Evolutionary conservation across 2,329 filamentous ascomycete genomes (phyloP).

Genomic region (Celoporthe dispersa): DNA sequence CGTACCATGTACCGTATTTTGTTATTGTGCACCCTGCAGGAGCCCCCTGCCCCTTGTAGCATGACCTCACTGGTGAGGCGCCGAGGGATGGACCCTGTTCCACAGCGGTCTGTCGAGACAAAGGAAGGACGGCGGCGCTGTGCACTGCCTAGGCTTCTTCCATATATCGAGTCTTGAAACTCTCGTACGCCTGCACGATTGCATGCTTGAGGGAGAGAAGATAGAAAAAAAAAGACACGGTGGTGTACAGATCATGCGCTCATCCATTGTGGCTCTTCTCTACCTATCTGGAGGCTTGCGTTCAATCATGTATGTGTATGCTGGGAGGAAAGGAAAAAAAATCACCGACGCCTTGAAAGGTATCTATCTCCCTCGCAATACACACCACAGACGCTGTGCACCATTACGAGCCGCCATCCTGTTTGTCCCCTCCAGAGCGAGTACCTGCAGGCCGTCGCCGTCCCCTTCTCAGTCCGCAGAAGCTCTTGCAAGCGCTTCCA

Average conservation of each 20-base stretch:
- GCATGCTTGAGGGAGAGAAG: too few relatives aligned
- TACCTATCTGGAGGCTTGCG: not conserved
- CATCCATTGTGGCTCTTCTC: not conserved
- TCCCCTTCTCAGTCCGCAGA: constrained; percentile 62
- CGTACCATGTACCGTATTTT: too few relatives aligned
- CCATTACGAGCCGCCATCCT: not conserved
- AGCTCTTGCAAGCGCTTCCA: constrained; percentile 84
- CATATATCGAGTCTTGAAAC: not conserved
- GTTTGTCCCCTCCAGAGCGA: not conserved
- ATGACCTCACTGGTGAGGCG: constrained; percentile 18
- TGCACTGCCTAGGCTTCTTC: not conserved
- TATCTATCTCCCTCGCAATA: not conserved
- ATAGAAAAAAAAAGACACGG: too few relatives aligned
- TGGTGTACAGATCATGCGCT: not conserved
- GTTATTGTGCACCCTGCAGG: not conserved
- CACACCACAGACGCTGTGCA: not conserved
- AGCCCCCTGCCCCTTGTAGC: not conserved
- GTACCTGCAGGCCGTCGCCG: too few relatives aligned
- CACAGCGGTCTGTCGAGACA: not conserved
- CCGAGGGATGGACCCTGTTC: not conserved
- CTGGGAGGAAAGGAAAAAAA: not conserved
- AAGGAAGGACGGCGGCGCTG: not conserved
- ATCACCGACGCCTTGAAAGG: not conserved
- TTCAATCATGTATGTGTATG: not conserved
- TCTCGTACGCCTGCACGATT: not conserved